phyloP scores from a whole-genome alignment of 257 asterid genomes.

The Rhazya stricta region DNA sequence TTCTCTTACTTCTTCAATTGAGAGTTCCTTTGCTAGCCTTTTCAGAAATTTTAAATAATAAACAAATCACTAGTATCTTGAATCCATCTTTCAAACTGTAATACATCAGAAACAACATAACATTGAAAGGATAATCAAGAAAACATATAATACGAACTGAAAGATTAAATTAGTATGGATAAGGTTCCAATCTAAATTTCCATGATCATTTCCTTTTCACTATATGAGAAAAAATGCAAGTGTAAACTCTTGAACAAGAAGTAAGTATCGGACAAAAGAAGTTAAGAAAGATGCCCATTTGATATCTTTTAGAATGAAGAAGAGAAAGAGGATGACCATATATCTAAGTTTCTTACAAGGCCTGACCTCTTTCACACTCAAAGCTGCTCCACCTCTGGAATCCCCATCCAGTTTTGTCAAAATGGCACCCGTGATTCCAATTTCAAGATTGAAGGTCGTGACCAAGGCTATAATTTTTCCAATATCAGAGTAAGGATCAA shows the following conservation, averaged over 20 bases:
- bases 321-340: constrained; percentile 1
- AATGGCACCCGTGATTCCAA: constrained; percentile 98
- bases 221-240: background rate
- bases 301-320: background rate
- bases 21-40: background rate
- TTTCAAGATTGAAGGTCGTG: constrained; percentile 91
- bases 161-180: background rate
- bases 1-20: background rate
- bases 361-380: constrained; percentile 90
- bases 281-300: background rate
- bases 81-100: background rate
- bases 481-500: constrained; percentile 3
- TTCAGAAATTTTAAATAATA: background rate
- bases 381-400: constrained; percentile 99
- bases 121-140: background rate
- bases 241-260: background rate
- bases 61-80: background rate
- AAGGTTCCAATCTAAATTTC: background rate
- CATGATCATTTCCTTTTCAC: background rate
- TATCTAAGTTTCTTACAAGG: constrained; percentile 13
- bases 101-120: background rate
- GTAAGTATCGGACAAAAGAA: background rate
- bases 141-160: background rate
- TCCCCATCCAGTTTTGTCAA: constrained; percentile 96
- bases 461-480: constrained; percentile 58